These are phyloP conservation scores for Naganishia onofrii DNA, from an alignment of 768 basidiomycete genomes.

Conservation along the genomic window DNA sequence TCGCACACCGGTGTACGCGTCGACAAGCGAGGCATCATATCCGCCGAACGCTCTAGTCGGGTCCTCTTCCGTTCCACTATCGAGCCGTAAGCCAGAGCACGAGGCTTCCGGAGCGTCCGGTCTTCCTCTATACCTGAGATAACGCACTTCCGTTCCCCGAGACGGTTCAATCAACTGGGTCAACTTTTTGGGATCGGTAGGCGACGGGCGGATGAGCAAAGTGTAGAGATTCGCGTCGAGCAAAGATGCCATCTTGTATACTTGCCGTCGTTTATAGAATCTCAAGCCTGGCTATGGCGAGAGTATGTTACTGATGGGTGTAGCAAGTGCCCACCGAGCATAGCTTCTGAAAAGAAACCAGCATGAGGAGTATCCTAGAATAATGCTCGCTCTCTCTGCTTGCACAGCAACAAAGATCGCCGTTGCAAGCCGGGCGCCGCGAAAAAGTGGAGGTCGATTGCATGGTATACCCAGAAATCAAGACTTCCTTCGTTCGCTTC, in stretches of 20 bases:
- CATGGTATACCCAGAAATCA: no score
- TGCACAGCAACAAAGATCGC: conserved; percentile 15
- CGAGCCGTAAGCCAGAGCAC: background rate
- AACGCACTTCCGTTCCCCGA: conserved; percentile 27
- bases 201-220: conserved; percentile 30
- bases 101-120: background rate
- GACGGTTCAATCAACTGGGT: conserved; percentile 27
- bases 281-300: background rate
- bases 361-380: no score
- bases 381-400: no score
- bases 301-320: background rate
- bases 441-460: conserved; percentile 18
- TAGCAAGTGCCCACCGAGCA: background rate
- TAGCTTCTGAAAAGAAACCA: background rate
- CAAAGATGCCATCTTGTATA: conserved; percentile 22
- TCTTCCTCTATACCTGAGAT: conserved; percentile 22
- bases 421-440: conserved; percentile 4
- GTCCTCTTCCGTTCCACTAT: conserved; percentile 1
- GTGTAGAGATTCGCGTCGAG: conserved; percentile 34
- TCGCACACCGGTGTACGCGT: conserved; percentile 42
- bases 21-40: conserved; percentile 32
- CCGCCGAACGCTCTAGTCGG: conserved; percentile 18
- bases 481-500: no score
- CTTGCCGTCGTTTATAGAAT: no score
- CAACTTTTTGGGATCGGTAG: conserved; percentile 14